Evolutionary conservation across 2,329 filamentous ascomycete genomes (phyloP), one percentile per base, ranked within the genome.

Genomic region (Alternaria viburni): DNA sequence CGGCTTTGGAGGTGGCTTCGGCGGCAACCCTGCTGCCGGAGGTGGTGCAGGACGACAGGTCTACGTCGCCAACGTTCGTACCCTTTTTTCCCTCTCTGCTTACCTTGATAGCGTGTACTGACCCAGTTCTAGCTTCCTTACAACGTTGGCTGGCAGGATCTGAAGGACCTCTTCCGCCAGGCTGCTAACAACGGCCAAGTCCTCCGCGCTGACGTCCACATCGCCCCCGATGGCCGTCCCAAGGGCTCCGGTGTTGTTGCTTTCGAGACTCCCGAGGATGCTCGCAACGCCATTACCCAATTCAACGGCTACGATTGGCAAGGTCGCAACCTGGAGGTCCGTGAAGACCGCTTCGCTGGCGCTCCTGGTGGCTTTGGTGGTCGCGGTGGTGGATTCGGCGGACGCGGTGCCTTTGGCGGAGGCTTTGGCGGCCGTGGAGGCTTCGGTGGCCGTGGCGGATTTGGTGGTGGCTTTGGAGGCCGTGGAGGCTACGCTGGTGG

Each of bases 291-390:
- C 21, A 99, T 99, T 69, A 90, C 93, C 77, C 94, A 97, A 72
- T 99, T 98, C 86, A 97, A 98, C 78, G 96, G 96, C 62, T 98
- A 97, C 79, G 96, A 99, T 69, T 99, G 96, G 96, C 95, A 98
- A 80, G 96, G 96, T 11, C 91, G 96, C 62, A 84, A 90, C 56
- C 88, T 99, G 54, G 96, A 99, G 80, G 96, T 99, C 67, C 93
- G 96, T 67, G 95, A 98, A 81, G 96, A 99, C 78, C 91, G 96
- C 61, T 99, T 94, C 78, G 96, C 96, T 63, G 90, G 89, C 64
- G 81, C 84, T 64, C 80, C 81, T 62, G 79, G 82, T 25, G 79
- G 76, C 28, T 68, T 66, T 44, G 30, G 30, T n/a, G 77, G 77
- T 30, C 77, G 79, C 32, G 77, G 79, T 43, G 80, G 80, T 45